Evolutionary conservation across 148 eudicot genomes (phyloP).

Genomic region (Cornus kousa): DNA sequence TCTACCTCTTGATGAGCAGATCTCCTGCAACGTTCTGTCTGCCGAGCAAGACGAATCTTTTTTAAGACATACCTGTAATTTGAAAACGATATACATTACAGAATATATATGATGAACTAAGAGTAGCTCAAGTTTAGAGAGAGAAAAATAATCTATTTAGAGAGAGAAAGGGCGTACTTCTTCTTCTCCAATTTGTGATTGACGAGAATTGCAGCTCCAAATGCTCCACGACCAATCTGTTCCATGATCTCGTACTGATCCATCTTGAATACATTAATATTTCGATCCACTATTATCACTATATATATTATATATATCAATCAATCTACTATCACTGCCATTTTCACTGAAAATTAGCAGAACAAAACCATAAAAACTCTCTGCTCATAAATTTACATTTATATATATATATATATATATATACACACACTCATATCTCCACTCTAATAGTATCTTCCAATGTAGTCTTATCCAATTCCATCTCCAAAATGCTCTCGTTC

Average conservation of each 20-base stretch:
- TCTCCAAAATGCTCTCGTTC: not conserved
- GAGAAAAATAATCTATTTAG: not conserved
- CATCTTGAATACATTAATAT: constrained; percentile 73
- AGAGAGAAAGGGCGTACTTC: constrained; percentile 39
- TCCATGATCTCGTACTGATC: constrained; percentile 99
- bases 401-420: not conserved
- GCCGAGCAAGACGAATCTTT: constrained; percentile 97
- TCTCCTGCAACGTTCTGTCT: constrained; percentile 94
- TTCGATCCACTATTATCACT: constrained; percentile 7
- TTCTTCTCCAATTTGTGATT: constrained; percentile 81
- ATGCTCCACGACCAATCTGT: constrained; percentile 98
- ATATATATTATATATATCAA: no score
- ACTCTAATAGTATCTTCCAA: not conserved
- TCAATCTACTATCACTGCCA: not conserved
- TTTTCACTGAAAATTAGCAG: not conserved
- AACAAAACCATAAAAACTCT: not conserved
- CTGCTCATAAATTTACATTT: not conserved
- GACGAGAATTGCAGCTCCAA: constrained; percentile 97
- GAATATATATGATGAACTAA: not conserved
- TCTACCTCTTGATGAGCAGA: constrained; percentile 97
- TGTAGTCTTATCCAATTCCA: not conserved
- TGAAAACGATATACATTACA: constrained; percentile 2
- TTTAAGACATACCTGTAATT: constrained; percentile 77
- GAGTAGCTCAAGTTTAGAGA: not conserved
- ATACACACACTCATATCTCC: not conserved